phyloP scores from a whole-genome alignment of 257 asterid species.

The Ballota nigra region DNA sequence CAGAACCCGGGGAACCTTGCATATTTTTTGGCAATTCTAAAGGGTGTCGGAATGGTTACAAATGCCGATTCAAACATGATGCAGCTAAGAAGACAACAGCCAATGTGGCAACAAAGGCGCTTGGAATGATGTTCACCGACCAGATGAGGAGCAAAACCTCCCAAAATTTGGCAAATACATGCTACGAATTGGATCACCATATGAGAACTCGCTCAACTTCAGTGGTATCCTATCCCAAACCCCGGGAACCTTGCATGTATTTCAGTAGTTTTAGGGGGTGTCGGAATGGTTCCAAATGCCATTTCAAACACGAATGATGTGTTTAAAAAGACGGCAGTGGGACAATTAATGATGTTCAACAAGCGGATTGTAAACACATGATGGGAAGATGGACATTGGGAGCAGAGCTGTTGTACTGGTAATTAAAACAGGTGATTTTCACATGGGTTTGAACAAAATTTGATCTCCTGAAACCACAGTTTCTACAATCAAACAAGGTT shows the following conservation, averaged over 20 bases:
- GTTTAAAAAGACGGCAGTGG: neutral
- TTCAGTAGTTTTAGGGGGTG: conserved; percentile 32
- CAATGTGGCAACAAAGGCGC: no score
- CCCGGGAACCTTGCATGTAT: conserved; percentile 26
- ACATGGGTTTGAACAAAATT: neutral
- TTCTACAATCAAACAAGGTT: no score
- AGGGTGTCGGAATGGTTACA: conserved; percentile 42
- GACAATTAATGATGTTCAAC: no score
- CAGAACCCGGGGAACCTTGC: conserved; percentile 23
- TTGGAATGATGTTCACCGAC: no score
- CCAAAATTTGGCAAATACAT: no score
- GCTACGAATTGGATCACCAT: no score
- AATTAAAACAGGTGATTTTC: neutral
- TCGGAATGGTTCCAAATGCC: conserved; percentile 36
- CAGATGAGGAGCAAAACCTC: neutral
- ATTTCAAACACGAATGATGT: conserved; percentile 26
- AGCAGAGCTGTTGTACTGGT: neutral
- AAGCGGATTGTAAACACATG: no score
- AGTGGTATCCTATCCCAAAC: neutral
- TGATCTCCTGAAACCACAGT: neutral
- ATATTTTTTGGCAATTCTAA: conserved; percentile 15
- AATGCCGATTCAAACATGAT: conserved; percentile 31
- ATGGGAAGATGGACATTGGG: neutral
- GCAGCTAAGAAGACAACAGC: neutral
- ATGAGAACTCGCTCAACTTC: no score